phyloP scores from a whole-genome alignment of 1,284 basidiomycete genomes.

The Fomitiporia mediterranea region DNA sequence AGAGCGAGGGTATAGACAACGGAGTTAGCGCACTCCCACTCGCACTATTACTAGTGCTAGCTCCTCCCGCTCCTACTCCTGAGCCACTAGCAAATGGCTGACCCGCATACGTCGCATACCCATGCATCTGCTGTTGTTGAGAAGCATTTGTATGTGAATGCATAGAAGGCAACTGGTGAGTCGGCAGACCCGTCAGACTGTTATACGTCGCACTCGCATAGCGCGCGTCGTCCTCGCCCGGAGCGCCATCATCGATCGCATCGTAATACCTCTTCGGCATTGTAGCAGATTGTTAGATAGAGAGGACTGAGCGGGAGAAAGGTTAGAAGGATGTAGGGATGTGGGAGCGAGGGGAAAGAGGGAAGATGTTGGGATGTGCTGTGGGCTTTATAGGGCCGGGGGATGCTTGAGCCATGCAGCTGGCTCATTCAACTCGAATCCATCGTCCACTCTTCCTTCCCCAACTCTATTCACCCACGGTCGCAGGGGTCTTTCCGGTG shows the following conservation, averaged over 20 bases:
- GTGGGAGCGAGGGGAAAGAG: conserved; percentile 5
- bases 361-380: background rate
- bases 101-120: too few relatives aligned
- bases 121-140: background rate
- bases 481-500: too few relatives aligned
- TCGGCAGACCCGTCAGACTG: background rate
- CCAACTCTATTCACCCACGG: too few relatives aligned
- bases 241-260: conserved; percentile 15
- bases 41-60: too few relatives aligned
- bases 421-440: background rate
- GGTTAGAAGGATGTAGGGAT: background rate
- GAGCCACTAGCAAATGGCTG: too few relatives aligned
- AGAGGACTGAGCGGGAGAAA: background rate
- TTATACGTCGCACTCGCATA: conserved; percentile 16
- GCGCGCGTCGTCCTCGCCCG: conserved; percentile 19
- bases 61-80: too few relatives aligned
- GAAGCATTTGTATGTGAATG: background rate
- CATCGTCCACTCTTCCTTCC: background rate
- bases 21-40: too few relatives aligned
- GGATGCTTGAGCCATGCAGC: background rate
- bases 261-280: conserved; percentile 17
- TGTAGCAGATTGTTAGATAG: background rate
- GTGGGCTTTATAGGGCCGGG: background rate
- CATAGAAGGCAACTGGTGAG: too few relatives aligned
- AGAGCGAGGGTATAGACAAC: too few relatives aligned